Conservation (phyloP, 768 basidiomycete genomes). For the Candolleomyces aberdarensis region DNA sequence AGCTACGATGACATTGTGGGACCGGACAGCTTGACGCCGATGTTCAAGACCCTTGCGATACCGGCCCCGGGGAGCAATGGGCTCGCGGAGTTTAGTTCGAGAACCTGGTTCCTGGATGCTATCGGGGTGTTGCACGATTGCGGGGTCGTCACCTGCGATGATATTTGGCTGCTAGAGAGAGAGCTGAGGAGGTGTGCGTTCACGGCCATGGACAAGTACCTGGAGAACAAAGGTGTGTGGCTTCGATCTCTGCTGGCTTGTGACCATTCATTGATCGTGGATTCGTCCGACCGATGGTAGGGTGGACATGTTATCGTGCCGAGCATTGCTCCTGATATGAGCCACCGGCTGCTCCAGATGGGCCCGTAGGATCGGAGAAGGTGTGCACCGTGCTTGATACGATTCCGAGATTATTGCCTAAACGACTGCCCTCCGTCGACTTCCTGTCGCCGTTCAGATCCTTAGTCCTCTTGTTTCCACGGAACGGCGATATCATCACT, state of each 20-base stretch:
- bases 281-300: constrained; percentile 11
- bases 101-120: constrained; percentile 48
- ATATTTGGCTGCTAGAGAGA: constrained; percentile 45
- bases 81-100: constrained; percentile 38
- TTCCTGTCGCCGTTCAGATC: no score
- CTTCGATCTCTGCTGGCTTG: neutral
- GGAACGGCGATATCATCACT: no score
- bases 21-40: constrained; percentile 36
- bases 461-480: no score
- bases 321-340: constrained; percentile 26
- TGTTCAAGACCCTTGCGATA: constrained; percentile 43
- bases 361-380: no score
- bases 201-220: constrained; percentile 46
- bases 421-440: no score
- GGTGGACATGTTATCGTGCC: constrained; percentile 31
- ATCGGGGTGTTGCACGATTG: constrained; percentile 46
- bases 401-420: no score
- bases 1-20: constrained; percentile 41
- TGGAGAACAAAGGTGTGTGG: constrained; percentile 40
- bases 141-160: constrained; percentile 45
- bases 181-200: constrained; percentile 46
- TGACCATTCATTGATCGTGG: neutral
- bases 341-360: no score
- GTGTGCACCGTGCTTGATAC: no score
- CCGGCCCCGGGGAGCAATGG: constrained; percentile 25